Base-by-base conservation (phyloP, 140 eudicot genomes). In the Senecio squalidus region DNA sequence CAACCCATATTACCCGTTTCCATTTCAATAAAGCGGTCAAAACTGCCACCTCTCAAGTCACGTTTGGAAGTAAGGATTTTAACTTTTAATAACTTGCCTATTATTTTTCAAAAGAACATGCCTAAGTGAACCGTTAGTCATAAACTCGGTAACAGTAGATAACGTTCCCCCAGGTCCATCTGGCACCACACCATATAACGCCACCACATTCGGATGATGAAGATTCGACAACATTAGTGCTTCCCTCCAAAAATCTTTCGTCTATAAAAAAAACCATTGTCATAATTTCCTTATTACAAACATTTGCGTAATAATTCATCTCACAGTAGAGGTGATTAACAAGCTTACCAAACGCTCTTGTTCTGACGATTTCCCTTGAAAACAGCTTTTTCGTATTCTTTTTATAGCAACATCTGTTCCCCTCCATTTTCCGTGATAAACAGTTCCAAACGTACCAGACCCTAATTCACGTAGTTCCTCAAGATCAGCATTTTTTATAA, bases 371-470 rank as follows among this genome's bases (percentile, higher is more conserved):
- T 83, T 71, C 28, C 88, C 94, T 71, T 34, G 20, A 55, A 55
- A 55, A 55, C 45, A 55, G 8, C 61, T 55, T 55, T 55, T 55
- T 55, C 61, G 78, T 31, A 84, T 81, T 72, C 85, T 65, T 79
- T 81, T 84, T 64, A 84, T 81, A 36, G 94, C 89, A 68, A 84
- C 81, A 66, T 80, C 83, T 39, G 89, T 71, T 64, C 94, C 94
- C 60, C 94, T 76, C 94, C 94, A 84, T 36, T 78, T 84, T 18
- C 89, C 94, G 66, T 84, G 94, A 74, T 71, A 84, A 55, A 84
- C 94, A 22, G 89, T 81, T 61, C 94, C 94, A 81, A 68, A 84
- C 1, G 94, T 84, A 56, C 94, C 94, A 10, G 94, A 80, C 53
- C 94, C 94, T 44, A 84, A 63, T 70, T 84, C 89, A 39, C 58